Conservation (phyloP, 2,329 filamentous ascomycete genomes). For the Dryadomyces sulphureus region DNA sequence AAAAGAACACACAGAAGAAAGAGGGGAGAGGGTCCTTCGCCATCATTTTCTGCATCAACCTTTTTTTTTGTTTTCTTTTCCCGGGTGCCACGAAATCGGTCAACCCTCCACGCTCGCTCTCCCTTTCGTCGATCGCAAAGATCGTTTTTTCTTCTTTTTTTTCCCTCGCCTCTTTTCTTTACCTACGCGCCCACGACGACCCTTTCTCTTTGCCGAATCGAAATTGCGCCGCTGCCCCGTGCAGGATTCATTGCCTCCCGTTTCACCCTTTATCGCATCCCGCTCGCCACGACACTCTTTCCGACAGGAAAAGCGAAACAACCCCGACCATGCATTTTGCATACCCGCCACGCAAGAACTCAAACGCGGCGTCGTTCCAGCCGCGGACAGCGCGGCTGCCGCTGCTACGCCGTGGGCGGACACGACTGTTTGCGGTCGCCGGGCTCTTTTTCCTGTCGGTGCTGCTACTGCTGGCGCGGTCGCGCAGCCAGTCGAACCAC, state of each 20-base stretch:
- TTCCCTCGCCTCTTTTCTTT: neutral
- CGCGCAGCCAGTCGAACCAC: constrained; percentile 5
- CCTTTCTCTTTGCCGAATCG: too few species aligned
- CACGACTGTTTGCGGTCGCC: constrained; percentile 42
- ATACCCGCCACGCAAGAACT: constrained; percentile 72
- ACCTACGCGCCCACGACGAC: neutral
- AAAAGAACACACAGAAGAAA: neutral
- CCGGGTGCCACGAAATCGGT: neutral
- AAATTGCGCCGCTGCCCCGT: neutral
- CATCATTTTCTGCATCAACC: neutral
- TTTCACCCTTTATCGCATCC: neutral
- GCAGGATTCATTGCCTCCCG: too few species aligned
- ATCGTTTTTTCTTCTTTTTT: neutral
- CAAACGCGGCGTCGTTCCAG: constrained; percentile 58
- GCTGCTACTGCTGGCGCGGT: constrained; percentile 42
- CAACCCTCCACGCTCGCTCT: neutral
- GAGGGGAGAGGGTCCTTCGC: neutral
- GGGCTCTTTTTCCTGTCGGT: constrained; percentile 39
- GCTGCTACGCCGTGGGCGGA: constrained; percentile 42
- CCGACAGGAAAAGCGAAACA: neutral
- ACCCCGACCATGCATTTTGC: constrained; percentile 66
- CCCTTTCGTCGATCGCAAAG: neutral
- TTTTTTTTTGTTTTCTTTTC: neutral
- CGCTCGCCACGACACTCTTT: neutral
- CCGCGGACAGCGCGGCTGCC: constrained; percentile 39